Evolutionary conservation across 306 rosid species (phyloP).

Genomic region (Coriaria nepalensis): DNA sequence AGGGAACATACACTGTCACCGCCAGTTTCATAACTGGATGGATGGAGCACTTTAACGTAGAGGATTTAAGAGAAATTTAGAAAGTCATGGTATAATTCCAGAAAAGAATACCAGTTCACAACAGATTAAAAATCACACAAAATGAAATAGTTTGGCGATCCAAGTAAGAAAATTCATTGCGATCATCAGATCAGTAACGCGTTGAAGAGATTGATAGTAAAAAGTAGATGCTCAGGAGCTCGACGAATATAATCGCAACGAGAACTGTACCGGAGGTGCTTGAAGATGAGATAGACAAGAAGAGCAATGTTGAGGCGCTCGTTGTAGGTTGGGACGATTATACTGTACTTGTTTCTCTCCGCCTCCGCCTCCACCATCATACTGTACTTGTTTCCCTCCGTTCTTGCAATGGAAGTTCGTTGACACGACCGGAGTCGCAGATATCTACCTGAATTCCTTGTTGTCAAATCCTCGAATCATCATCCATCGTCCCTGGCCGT

Average conservation of each 20-base stretch:
- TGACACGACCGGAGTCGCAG: too few relatives aligned
- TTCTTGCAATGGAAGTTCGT: too few relatives aligned
- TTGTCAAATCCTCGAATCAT: too few relatives aligned
- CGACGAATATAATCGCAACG: too few relatives aligned
- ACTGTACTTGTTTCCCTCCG: too few relatives aligned
- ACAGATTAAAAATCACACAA: background rate
- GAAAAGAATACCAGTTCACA: background rate
- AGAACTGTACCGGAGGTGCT: slow-evolving; percentile 49
- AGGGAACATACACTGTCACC: background rate
- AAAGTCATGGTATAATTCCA: background rate
- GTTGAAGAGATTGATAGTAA: background rate
- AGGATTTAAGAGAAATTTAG: background rate
- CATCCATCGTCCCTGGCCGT: too few relatives aligned
- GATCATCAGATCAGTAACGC: background rate
- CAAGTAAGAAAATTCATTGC: slow-evolving; percentile 1
- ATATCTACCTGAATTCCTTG: too few relatives aligned
- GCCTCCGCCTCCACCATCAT: slow-evolving; percentile 14
- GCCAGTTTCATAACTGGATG: background rate
- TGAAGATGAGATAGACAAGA: slow-evolving; percentile 76
- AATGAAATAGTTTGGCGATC: background rate
- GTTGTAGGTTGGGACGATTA: slow-evolving; percentile 82
- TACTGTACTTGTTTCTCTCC: slow-evolving; percentile 61
- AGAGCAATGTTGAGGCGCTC: slow-evolving; percentile 88
- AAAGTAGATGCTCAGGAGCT: background rate
- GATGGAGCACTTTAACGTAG: background rate